Evolutionary conservation across 441 rosid species (phyloP), one percentile per base, ranked within the genome.

Genomic region (Aquilaria agallochum): DNA sequence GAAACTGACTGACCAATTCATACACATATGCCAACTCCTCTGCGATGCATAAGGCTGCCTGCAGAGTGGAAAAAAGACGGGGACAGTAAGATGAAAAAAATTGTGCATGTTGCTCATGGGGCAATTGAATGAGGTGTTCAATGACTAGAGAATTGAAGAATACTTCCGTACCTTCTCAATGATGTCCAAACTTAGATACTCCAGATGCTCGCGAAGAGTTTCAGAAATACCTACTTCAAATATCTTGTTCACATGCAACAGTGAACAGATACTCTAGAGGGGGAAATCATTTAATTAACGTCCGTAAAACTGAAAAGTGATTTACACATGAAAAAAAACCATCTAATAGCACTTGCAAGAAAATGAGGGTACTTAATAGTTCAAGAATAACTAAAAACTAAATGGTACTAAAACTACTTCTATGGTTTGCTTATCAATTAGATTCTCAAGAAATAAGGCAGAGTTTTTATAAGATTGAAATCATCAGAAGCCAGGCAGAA

Each of bases 21-120:
- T 83, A 87, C 72, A 89, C 84, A 80, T 89, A 89, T 72, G 84
- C 94, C 71, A 94, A 82, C 78, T 94, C 94, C 62, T 89, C 81
- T 58, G 89, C 78, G 73, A 91, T 83, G 76, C 89, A 77, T 50
- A 78, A 77, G 72, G 75, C 59, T 56, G 88, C 97, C 99, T 94
- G 92, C 74, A 80, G 73, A 36, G 5, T 36, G 42, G 42, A 36
- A 36, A 58, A 46, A 66, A 52, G 58, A 65, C 30, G 48, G 63
- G 51, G 54, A 20, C 62, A 31, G 4, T 27, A 11, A 32, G 33
- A 40, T 54, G 5, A 60, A 9, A 68, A 61, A 40, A 44, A 42
- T 14, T 31, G 2, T 36, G 20, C 55, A 70, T 44, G 10, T 12
- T 52, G 48, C 64, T 52, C 55, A 58, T 64, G 8, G 64, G 7